Evolutionary conservation across 768 basidiomycete species (phyloP).

Genomic region (Xerocomellus intermedius): DNA sequence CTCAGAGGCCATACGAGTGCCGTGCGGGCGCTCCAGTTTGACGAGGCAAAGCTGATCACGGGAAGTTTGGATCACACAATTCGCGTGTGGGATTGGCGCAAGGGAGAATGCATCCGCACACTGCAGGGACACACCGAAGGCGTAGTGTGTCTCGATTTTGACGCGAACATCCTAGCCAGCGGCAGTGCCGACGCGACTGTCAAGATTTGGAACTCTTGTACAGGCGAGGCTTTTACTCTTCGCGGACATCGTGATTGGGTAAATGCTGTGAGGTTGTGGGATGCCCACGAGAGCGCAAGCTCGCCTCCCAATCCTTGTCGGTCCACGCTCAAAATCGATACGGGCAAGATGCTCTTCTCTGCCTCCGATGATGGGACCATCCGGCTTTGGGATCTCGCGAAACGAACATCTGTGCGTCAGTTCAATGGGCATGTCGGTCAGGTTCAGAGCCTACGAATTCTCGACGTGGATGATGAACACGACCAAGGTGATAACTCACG

Average conservation of each 20-base stretch:
- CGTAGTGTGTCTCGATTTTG: constrained; percentile 88
- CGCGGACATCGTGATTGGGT: constrained; percentile 96
- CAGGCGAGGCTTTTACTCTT: constrained; percentile 87
- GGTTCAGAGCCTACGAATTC: constrained; percentile 85
- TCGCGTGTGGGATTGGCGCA: constrained; percentile 95
- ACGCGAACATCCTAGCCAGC: constrained; percentile 86
- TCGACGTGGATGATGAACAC: constrained; percentile 60
- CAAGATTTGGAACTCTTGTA: constrained; percentile 92
- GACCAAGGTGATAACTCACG: constrained; percentile 20
- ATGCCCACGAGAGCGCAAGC: constrained; percentile 35
- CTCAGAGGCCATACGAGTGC: constrained; percentile 89
- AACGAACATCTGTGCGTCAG: constrained; percentile 75
- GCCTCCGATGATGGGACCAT: constrained; percentile 94
- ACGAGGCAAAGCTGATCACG: constrained; percentile 92
- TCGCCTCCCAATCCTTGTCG: constrained; percentile 20
- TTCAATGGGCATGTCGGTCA: constrained; percentile 92
- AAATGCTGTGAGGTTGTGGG: constrained; percentile 93
- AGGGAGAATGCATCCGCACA: constrained; percentile 82
- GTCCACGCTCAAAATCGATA: constrained; percentile 55
- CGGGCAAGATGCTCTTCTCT: constrained; percentile 95
- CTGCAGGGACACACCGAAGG: constrained; percentile 90
- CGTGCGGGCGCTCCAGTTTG: constrained; percentile 93
- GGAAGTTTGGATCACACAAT: constrained; percentile 96
- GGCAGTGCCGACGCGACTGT: constrained; percentile 95
- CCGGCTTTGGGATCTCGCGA: constrained; percentile 89